Conservation (phyloP, 2,329 filamentous ascomycete species). For the Penicillium sp. region DNA sequence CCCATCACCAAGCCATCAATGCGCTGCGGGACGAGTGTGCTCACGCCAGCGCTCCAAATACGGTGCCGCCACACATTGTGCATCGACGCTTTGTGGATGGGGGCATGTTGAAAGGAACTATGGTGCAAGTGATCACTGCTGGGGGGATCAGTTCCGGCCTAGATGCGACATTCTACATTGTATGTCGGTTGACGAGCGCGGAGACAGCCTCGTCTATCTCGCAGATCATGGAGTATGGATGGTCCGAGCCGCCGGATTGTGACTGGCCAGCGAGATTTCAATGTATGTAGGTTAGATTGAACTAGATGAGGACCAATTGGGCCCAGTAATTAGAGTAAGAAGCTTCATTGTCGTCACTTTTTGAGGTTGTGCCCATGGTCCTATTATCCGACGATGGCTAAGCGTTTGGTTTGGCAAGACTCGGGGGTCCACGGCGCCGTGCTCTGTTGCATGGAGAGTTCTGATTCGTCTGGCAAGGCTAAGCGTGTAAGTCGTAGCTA, state of each 20-base stretch:
- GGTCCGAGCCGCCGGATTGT: slow-evolving; percentile 42
- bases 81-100: slow-evolving; percentile 16
- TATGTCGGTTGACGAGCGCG: slow-evolving; percentile 76
- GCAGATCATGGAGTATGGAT: slow-evolving; percentile 72
- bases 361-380: too few species aligned
- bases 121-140: slow-evolving; percentile 70
- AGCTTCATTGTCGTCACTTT: too few species aligned
- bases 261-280: slow-evolving; percentile 6
- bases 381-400: too few species aligned
- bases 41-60: not conserved
- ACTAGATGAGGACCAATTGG: too few species aligned
- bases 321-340: too few species aligned
- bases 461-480: too few species aligned
- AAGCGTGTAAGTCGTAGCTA: too few species aligned
- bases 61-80: slow-evolving; percentile 1
- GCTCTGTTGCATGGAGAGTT: too few species aligned
- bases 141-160: slow-evolving; percentile 75
- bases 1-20: slow-evolving; percentile 33
- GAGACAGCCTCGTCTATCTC: slow-evolving; percentile 72
- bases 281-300: slow-evolving; percentile 1
- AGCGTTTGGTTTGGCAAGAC: too few species aligned
- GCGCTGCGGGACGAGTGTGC: slow-evolving; percentile 17
- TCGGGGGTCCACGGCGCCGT: too few species aligned
- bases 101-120: slow-evolving; percentile 37
- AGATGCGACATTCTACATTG: slow-evolving; percentile 78